A percentile compares a stretch with the other conserved stretches of the same genome.
Evolutionary conservation across 768 basidiomycete genomes (phyloP).

Genomic region (Hirschioporus abietinus): DNA sequence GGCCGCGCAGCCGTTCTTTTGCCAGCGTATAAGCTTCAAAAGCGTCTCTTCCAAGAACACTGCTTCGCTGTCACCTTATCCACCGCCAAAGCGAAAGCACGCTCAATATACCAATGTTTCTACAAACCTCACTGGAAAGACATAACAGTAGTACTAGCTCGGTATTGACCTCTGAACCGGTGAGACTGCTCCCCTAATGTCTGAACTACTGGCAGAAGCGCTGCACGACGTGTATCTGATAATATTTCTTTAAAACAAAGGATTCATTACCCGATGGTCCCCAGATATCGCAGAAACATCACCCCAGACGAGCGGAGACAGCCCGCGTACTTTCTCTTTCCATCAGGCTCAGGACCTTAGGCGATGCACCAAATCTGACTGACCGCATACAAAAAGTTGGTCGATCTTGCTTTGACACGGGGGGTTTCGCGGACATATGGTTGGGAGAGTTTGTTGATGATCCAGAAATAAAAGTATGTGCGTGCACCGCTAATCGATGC

Average conservation of each 20-base stretch:
- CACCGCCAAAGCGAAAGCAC: background rate
- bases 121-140: background rate
- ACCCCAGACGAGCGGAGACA: background rate
- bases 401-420: background rate
- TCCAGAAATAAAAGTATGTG: background rate
- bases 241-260: background rate
- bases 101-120: background rate
- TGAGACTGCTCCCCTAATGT: background rate
- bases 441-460: background rate
- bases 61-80: background rate
- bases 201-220: background rate
- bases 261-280: background rate
- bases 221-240: no score
- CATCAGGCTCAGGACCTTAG: background rate
- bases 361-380: background rate
- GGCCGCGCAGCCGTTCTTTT: no score
- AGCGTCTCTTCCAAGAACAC: background rate
- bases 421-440: conserved; percentile 7
- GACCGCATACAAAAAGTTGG: background rate
- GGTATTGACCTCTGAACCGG: background rate
- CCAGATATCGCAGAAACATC: background rate
- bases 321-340: background rate
- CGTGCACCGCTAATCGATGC: background rate
- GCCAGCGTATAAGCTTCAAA: no score
- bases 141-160: background rate